phyloP scores from a whole-genome alignment of 2,329 filamentous ascomycete genomes.

The Neofusicoccum sp. region DNA sequence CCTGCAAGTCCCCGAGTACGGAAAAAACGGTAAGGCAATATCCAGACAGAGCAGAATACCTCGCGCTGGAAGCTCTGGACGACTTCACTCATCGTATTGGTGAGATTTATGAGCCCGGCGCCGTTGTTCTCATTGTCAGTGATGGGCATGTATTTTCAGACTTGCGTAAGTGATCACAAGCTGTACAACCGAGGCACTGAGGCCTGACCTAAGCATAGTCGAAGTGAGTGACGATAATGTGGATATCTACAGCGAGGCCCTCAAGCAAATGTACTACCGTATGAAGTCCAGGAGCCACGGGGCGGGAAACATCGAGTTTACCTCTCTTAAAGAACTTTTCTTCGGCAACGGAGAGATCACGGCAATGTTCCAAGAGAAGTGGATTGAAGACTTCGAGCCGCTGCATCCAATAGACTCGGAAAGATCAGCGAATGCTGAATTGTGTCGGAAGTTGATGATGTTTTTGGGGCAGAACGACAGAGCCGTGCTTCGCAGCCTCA shows the following conservation, averaged over 20 bases:
- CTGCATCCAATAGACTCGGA: constrained; percentile 32
- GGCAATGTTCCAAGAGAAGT: constrained; percentile 26
- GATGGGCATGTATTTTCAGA: constrained; percentile 44
- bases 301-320: constrained; percentile 30
- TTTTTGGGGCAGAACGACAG: constrained; percentile 28
- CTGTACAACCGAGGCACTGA: no score
- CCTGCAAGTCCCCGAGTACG: constrained; percentile 61
- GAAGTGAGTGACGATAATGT: constrained; percentile 47
- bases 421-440: constrained; percentile 29
- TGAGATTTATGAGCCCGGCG: constrained; percentile 40
- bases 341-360: constrained; percentile 10
- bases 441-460: constrained; percentile 32
- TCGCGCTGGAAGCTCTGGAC: constrained; percentile 42
- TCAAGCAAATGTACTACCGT: constrained; percentile 40
- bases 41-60: constrained; percentile 45
- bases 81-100: constrained; percentile 40
- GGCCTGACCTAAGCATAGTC: not conserved
- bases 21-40: constrained; percentile 54
- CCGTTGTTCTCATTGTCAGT: constrained; percentile 42
- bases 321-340: constrained; percentile 32
- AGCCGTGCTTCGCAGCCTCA: constrained; percentile 27
- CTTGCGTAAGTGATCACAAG: constrained; percentile 34
- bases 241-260: constrained; percentile 38
- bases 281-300: constrained; percentile 24
- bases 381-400: constrained; percentile 26